Evolutionary conservation across 192 early-diverging fungal species (phyloP).

Genomic region (Coemansia sp.): DNA sequence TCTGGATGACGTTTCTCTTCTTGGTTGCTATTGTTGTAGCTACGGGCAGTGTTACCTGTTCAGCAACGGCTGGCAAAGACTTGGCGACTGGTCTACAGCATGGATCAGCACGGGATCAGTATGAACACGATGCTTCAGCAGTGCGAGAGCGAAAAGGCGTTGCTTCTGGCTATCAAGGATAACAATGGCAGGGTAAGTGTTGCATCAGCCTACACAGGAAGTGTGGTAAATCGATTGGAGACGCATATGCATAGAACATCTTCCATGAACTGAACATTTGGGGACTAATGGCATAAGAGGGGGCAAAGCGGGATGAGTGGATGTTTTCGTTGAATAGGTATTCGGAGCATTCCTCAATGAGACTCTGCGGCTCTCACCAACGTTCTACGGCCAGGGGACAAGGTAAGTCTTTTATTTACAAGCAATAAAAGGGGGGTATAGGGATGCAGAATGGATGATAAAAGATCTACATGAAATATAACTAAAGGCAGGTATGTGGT

Average conservation of each 20-base stretch:
- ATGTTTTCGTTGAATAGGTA: conserved; percentile 48
- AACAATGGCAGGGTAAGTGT: conserved; percentile 42
- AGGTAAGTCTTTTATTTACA: conserved; percentile 52
- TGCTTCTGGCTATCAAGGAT: conserved; percentile 70
- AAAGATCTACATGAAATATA: conserved; percentile 17
- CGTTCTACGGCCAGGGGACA: conserved; percentile 83
- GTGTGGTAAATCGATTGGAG: not conserved
- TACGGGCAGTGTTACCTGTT: conserved; percentile 76
- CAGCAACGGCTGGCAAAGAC: conserved; percentile 70
- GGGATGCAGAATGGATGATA: not conserved
- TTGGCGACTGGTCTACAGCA: conserved; percentile 84
- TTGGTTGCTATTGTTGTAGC: conserved; percentile 43
- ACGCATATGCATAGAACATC: not conserved
- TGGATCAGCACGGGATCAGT: conserved; percentile 93
- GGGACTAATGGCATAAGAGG: not conserved
- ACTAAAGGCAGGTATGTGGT: not conserved
- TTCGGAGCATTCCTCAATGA: conserved; percentile 80
- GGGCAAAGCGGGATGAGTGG: not conserved
- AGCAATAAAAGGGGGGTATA: not conserved
- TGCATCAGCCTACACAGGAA: not conserved
- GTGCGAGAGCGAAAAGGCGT: conserved; percentile 65
- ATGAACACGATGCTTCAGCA: conserved; percentile 76
- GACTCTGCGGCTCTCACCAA: conserved; percentile 58
- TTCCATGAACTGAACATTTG: not conserved
- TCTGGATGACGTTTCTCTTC: not conserved